Base-by-base conservation (phyloP, 441 rosid species). In the Cnidoscolus chayamansa region DNA sequence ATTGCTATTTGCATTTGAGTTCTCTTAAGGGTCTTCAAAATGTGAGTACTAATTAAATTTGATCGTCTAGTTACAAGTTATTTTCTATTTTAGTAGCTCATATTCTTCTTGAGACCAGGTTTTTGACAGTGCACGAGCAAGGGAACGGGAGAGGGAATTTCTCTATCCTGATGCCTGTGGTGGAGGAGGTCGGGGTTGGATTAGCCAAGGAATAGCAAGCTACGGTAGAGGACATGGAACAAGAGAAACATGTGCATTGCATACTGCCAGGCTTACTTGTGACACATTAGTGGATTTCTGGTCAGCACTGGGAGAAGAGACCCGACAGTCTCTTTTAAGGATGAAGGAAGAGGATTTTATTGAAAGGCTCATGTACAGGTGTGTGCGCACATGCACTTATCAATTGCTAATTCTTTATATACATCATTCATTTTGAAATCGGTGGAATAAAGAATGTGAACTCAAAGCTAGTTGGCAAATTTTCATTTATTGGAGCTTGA, bases 261-360 rank as follows among this genome's bases (percentile, higher is more conserved):
- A 91, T 83, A 91, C 98, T 58, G 92, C 99, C 74, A 88, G 94
- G 79, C 97, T 93, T 79, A 90, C 97, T 63, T 95, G 98, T 63
- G 96, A 91, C 73, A 93, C 98, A 66, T 81, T 95, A 81, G 96
- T 95, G 75, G 96, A 88, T 77, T 95, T 90, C 81, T 95, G 97
- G 93, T 91, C 95, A n/a, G 95, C 90, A 60, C 90, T 91, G 67
- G 90, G 90, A 20, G 97, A 91, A 80, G 99, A 95, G 80, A 88
- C 87, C 13, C 92, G 87, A 65, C 91, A 79, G 64, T 90, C 99
- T 73, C 92, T 93, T 71, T 83, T 89, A 77, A 90, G 89, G 80
- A 95, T 95, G 98, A 95, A 95, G 83, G 99, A 95, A 86, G 99
- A 90, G 81, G 99, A 95, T 85, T 95, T 95, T 71, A 88, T 93